Evolutionary conservation across 139 green algal species (phyloP).

Genomic region (Nannochloris sp.): DNA sequence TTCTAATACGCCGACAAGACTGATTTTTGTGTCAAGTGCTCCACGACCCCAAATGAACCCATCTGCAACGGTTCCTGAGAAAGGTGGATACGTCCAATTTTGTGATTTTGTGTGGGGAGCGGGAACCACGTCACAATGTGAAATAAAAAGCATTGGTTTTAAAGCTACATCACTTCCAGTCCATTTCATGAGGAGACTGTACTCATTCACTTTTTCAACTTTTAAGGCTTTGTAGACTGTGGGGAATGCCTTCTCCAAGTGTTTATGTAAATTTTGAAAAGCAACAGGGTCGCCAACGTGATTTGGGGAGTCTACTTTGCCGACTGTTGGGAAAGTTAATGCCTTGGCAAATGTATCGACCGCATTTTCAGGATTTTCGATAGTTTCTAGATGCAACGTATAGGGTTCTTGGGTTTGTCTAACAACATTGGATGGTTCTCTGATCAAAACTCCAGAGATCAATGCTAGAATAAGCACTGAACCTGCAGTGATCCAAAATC

Average conservation of each 20-base stretch:
- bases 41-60: conserved; percentile 66
- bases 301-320: no score
- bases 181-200: conserved; percentile 60
- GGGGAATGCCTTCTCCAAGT: conserved; percentile 11
- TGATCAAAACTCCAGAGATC: no score
- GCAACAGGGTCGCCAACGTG: conserved; percentile 2
- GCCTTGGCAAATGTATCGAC: no score
- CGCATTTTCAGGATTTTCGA: no score
- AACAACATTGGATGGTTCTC: no score
- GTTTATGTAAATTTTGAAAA: conserved; percentile 14
- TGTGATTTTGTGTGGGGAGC: conserved; percentile 1
- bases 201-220: conserved; percentile 23
- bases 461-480: no score
- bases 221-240: not conserved
- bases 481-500: no score
- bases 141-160: conserved; percentile 46
- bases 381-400: no score
- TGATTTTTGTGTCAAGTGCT: conserved; percentile 59
- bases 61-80: conserved; percentile 40
- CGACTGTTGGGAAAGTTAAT: no score
- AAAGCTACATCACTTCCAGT: conserved; percentile 34
- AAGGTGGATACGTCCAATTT: conserved; percentile 58
- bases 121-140: conserved; percentile 73
- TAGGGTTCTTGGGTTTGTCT: no score
- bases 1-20: conserved; percentile 52